A percentile compares a stretch with the other conserved stretches of the same genome.
phyloP scores from a whole-genome alignment of 768 basidiomycete species.

The Boletus reticuloceps region DNA sequence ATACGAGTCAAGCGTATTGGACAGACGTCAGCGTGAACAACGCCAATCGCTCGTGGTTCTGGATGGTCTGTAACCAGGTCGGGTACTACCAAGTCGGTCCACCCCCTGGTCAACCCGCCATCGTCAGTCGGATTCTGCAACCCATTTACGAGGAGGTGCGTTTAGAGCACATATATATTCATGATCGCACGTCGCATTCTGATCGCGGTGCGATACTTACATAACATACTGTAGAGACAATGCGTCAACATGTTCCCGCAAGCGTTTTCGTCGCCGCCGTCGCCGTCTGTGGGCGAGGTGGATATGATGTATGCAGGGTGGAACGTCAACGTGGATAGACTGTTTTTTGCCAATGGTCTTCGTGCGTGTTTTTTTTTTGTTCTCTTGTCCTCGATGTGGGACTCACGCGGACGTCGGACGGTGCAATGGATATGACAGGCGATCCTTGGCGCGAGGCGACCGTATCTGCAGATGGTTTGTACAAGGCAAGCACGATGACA shows the following conservation, averaged over 20 bases:
- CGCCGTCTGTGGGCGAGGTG: slow-evolving; percentile 41
- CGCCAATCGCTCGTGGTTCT: slow-evolving; percentile 59
- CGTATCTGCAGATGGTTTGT: slow-evolving; percentile 52
- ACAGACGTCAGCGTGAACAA: slow-evolving; percentile 59
- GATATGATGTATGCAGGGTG: slow-evolving; percentile 59
- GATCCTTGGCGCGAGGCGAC: slow-evolving; percentile 76
- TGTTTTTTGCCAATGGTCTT: slow-evolving; percentile 70
- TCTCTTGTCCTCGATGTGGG: no score
- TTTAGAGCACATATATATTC: no score
- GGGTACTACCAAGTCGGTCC: slow-evolving; percentile 48
- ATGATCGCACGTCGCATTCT: no score
- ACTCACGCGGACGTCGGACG: no score
- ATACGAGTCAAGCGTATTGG: slow-evolving; percentile 40
- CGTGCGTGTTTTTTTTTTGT: slow-evolving; percentile 39
- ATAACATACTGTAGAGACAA: slow-evolving; percentile 60
- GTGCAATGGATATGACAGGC: slow-evolving; percentile 35
- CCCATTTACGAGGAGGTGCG: slow-evolving; percentile 29
- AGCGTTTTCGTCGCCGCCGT: slow-evolving; percentile 48
- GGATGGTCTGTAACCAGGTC: slow-evolving; percentile 74
- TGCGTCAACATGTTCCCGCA: slow-evolving; percentile 66
- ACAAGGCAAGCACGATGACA: slow-evolving; percentile 43
- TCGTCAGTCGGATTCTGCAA: slow-evolving; percentile 34
- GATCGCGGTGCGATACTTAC: not conserved
- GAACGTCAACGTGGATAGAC: slow-evolving; percentile 51
- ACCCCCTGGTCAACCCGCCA: slow-evolving; percentile 33